Percentiles rank a stretch among this genome's conserved stretches.
phyloP scores from a whole-genome alignment of 2,329 filamentous ascomycete species.

The Zalaria sp. region DNA sequence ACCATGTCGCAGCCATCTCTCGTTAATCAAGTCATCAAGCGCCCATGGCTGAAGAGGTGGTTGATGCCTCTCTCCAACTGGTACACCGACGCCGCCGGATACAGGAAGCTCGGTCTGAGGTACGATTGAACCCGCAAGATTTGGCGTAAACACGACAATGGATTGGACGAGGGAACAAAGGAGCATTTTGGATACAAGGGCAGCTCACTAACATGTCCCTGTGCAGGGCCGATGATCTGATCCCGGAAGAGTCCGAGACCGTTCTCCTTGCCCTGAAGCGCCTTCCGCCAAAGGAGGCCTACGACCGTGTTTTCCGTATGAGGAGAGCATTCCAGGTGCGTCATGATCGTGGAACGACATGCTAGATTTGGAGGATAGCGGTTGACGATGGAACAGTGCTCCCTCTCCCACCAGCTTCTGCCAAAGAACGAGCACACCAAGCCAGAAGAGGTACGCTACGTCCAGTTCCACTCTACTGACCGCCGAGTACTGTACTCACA shows the following conservation, averaged over 20 bases:
- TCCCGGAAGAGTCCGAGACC: constrained; percentile 78
- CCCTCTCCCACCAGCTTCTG: constrained; percentile 50
- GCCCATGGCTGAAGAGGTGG: constrained; percentile 71
- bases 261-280: constrained; percentile 84
- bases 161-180: background rate
- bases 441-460: constrained; percentile 43
- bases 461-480: background rate
- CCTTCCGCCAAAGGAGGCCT: constrained; percentile 76
- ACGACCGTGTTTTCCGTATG: constrained; percentile 95
- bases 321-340: constrained; percentile 82
- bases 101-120: constrained; percentile 85
- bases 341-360: constrained; percentile 23
- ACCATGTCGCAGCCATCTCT: constrained; percentile 59
- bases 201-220: too few species aligned
- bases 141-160: background rate
- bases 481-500: background rate
- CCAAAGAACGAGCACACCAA: constrained; percentile 54
- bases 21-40: constrained; percentile 63
- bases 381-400: constrained; percentile 36
- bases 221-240: constrained; percentile 78
- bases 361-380: background rate
- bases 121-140: constrained; percentile 34
- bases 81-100: constrained; percentile 82
- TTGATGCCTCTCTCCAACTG: constrained; percentile 73
- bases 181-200: background rate